Percentiles rank a stretch among this genome's conserved stretches.
These are phyloP conservation scores for Allium sativum DNA, from an alignment of 106 monocot species.

Conservation along the genomic window DNA sequence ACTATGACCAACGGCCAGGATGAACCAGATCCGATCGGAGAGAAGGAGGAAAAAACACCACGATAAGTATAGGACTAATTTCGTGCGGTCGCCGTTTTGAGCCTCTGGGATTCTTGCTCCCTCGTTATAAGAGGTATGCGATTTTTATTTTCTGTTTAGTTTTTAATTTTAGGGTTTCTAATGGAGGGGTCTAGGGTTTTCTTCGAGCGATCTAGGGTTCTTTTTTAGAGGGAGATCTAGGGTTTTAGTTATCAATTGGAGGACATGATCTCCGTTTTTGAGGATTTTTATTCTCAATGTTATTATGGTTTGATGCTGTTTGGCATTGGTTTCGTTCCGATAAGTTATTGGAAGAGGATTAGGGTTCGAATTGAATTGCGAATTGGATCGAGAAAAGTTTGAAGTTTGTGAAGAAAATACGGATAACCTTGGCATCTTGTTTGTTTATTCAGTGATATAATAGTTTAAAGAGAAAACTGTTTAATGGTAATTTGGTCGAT, in stretches of 20 bases:
- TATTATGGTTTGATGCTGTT: neutral
- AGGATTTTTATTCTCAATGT: neutral
- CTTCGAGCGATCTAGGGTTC: neutral
- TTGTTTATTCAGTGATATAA: neutral
- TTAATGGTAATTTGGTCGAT: neutral
- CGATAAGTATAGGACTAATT: neutral
- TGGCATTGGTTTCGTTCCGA: neutral
- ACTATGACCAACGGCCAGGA: neutral
- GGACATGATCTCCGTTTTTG: neutral
- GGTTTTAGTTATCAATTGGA: neutral
- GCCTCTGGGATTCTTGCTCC: neutral
- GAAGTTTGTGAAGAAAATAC: neutral
- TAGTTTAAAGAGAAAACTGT: neutral
- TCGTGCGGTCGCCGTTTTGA: neutral
- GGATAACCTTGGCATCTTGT: neutral
- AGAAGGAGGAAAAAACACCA: neutral
- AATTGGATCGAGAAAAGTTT: neutral
- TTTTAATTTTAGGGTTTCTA: no score
- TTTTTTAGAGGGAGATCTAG: neutral
- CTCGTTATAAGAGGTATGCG: neutral
- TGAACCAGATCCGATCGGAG: neutral
- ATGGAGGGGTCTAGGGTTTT: constrained; percentile 5
- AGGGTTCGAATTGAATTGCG: constrained; percentile 3
- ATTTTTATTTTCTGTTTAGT: neutral
- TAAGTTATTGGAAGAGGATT: neutral